A percentile compares a stretch with the other conserved stretches of the same genome.
Evolutionary conservation across 1,139 yeast species (phyloP).

Genomic region (Zygoascus hellenicus): DNA sequence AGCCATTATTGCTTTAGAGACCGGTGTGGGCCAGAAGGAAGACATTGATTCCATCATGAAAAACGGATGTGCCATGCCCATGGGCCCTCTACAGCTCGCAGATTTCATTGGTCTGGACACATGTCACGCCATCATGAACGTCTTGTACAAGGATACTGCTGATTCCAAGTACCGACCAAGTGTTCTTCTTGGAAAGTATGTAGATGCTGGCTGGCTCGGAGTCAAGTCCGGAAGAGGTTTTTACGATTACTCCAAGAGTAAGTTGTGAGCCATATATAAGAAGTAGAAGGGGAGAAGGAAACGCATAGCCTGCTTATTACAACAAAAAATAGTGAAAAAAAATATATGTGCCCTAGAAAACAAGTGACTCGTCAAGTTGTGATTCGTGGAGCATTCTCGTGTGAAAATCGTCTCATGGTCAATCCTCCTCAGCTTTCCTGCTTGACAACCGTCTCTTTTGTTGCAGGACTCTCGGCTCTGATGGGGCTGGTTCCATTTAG

Average conservation of each 20-base stretch:
- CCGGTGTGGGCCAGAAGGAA: slow-evolving; percentile 38
- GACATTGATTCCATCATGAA: slow-evolving; percentile 42
- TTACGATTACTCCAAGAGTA: slow-evolving; percentile 32
- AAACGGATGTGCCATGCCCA: slow-evolving; percentile 45
- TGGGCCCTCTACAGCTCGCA: slow-evolving; percentile 42
- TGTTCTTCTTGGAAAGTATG: slow-evolving; percentile 35
- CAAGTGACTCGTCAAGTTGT: no score
- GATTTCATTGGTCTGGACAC: slow-evolving; percentile 43
- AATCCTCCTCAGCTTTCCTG: not conserved
- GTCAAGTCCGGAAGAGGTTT: slow-evolving; percentile 40
- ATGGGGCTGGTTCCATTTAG: not conserved
- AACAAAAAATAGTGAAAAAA: no score
- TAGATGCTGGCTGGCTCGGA: slow-evolving; percentile 42
- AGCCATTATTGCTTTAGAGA: slow-evolving; percentile 39
- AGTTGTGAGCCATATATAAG: not conserved
- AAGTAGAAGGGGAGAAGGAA: no score
- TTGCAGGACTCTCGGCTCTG: slow-evolving; percentile 5
- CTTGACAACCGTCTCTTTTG: slow-evolving; percentile 8
- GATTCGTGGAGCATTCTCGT: no score
- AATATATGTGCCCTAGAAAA: no score
- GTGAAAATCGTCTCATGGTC: no score
- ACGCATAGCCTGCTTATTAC: no score
- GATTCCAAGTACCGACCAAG: slow-evolving; percentile 42
- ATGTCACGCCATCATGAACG: slow-evolving; percentile 40
- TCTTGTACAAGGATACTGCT: slow-evolving; percentile 37